These are phyloP conservation scores for Houttuynia cordata DNA, from an alignment of 164 flowering plant species.

Conservation along the genomic window DNA sequence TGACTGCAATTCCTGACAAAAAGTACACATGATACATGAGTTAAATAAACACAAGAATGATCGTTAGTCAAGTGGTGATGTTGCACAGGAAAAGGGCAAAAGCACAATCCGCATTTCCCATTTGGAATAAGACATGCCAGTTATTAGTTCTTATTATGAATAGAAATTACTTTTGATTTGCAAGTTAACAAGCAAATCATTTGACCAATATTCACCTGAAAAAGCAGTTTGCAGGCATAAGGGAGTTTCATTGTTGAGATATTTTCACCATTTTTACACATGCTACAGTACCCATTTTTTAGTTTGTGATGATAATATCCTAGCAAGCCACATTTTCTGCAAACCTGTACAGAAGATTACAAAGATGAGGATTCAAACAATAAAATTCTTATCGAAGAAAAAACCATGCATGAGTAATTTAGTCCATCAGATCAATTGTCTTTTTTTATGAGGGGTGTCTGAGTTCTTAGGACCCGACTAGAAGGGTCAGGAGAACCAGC, in stretches of 20 bases:
- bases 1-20: conserved; percentile 72
- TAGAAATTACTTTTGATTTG: not conserved
- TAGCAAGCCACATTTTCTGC: conserved; percentile 76
- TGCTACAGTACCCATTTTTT: conserved; percentile 59
- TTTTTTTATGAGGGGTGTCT: too few species aligned
- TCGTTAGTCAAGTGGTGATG: too few species aligned
- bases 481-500: too few species aligned
- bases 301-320: conserved; percentile 75
- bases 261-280: conserved; percentile 73
- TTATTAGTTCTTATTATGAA: not conserved
- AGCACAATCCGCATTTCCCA: too few species aligned
- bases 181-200: too few species aligned
- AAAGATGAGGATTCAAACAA: not conserved
- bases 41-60: too few species aligned
- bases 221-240: conserved; percentile 95
- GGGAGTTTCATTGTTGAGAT: conserved; percentile 81
- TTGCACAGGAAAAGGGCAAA: not conserved
- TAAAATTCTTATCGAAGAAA: too few species aligned
- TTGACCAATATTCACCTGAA: conserved; percentile 46
- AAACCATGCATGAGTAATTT: too few species aligned
- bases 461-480: too few species aligned
- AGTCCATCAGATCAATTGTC: too few species aligned
- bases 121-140: not conserved
- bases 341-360: conserved; percentile 45
- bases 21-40: too few species aligned